Conservation (phyloP, 257 asterid genomes). For the Echites panduratus region DNA sequence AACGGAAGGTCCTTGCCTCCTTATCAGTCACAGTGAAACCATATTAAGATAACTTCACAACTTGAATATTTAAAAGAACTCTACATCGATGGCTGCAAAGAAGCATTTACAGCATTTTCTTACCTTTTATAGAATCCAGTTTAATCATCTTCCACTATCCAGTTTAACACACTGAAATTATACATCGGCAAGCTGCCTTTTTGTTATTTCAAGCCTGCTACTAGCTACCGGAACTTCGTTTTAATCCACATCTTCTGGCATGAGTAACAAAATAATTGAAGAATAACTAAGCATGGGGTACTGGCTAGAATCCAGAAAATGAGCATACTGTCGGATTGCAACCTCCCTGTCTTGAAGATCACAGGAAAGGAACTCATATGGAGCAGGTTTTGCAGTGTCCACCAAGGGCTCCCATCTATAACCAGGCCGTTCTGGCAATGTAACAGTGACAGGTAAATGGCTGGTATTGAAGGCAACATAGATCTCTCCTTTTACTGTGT, state of each 20-base stretch:
- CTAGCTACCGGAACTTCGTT: neutral
- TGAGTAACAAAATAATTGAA: slow-evolving; percentile 59
- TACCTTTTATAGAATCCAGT: neutral
- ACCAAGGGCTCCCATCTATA: slow-evolving; percentile 81
- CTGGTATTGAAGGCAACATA: slow-evolving; percentile 78
- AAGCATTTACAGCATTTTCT: neutral
- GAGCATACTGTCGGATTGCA: slow-evolving; percentile 57
- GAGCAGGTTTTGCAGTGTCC: slow-evolving; percentile 82
- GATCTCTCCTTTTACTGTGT: slow-evolving; percentile 72
- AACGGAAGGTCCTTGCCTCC: too few species aligned
- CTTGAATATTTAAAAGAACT: too few species aligned
- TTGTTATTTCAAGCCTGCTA: neutral
- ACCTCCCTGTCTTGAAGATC: slow-evolving; percentile 43
- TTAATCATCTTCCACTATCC: neutral
- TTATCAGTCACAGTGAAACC: too few species aligned
- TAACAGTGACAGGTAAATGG: slow-evolving; percentile 55
- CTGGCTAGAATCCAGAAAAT: slow-evolving; percentile 71
- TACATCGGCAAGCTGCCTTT: neutral
- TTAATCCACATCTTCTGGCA: slow-evolving; percentile 27
- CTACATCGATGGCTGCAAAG: neutral
- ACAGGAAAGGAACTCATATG: slow-evolving; percentile 59
- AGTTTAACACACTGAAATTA: neutral
- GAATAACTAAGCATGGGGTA: slow-evolving; percentile 96
- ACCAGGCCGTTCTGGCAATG: slow-evolving; percentile 74
- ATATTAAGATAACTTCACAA: too few species aligned